These are phyloP conservation scores for Aphanomyces invadans DNA, from an alignment of 352 stramenopile genomes.

Conservation along the genomic window DNA sequence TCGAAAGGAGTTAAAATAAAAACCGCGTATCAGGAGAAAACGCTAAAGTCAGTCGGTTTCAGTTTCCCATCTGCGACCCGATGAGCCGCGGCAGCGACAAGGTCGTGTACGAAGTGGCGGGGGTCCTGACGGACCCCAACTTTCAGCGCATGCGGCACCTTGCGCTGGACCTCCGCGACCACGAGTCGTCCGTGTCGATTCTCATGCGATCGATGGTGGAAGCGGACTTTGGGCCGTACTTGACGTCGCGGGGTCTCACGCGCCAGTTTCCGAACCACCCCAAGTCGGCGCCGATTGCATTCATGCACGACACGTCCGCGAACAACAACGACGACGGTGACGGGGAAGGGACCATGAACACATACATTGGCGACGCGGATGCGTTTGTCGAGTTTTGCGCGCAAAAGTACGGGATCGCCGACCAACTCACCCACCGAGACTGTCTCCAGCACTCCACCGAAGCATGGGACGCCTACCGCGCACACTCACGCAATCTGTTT, in stretches of 20 bases:
- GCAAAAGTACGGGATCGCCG: constrained; percentile 14
- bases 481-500: constrained; percentile 10
- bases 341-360: background rate
- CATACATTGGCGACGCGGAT: constrained; percentile 21
- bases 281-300: constrained; percentile 10
- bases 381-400: constrained; percentile 21
- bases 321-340: background rate
- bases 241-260: background rate
- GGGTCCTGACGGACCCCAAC: constrained; percentile 14
- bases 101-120: constrained; percentile 21
- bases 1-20: background rate
- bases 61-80: background rate
- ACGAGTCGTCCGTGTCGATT: constrained; percentile 3
- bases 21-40: no score
- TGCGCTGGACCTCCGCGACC: constrained; percentile 14
- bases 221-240: constrained; percentile 12
- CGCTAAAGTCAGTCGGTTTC: background rate
- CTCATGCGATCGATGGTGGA: constrained; percentile 10
- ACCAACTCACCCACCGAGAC: background rate
- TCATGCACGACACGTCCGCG: background rate
- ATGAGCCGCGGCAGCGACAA: no score
- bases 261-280: constrained; percentile 13
- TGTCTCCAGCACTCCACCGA: background rate
- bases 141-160: constrained; percentile 22
- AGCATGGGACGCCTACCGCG: constrained; percentile 14